These are phyloP conservation scores for Sesbania bispinosa DNA, from an alignment of 306 rosid species.

Conservation along the genomic window DNA sequence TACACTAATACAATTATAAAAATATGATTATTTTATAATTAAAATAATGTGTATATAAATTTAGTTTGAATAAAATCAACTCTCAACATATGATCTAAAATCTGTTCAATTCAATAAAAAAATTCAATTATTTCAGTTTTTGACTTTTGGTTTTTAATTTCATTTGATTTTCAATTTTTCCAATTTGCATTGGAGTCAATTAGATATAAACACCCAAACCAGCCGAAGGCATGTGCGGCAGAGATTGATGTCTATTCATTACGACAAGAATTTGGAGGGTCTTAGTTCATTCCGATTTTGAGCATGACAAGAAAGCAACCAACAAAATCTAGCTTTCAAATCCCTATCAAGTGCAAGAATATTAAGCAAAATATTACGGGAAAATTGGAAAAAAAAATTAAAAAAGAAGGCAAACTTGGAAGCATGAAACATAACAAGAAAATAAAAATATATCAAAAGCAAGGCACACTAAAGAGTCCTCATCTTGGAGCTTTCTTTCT, in stretches of 20 bases:
- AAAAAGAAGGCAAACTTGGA: neutral
- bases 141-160: too few species aligned
- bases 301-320: neutral
- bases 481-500: constrained; percentile 78
- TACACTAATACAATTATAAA: too few species aligned
- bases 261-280: constrained; percentile 9
- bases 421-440: constrained; percentile 4
- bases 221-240: neutral
- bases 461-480: constrained; percentile 18
- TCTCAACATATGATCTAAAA: too few species aligned
- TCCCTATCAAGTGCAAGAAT: constrained; percentile 2
- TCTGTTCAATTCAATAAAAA: too few species aligned
- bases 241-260: neutral
- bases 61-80: too few species aligned
- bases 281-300: constrained; percentile 4
- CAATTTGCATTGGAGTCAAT: too few species aligned
- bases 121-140: too few species aligned
- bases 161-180: too few species aligned
- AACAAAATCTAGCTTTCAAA: constrained; percentile 6
- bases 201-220: too few species aligned
- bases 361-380: neutral
- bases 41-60: too few species aligned
- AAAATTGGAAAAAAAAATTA: too few species aligned
- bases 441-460: neutral
- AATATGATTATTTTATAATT: too few species aligned